Base-by-base conservation (phyloP, 768 basidiomycete genomes). In the Suillus bovinus region DNA sequence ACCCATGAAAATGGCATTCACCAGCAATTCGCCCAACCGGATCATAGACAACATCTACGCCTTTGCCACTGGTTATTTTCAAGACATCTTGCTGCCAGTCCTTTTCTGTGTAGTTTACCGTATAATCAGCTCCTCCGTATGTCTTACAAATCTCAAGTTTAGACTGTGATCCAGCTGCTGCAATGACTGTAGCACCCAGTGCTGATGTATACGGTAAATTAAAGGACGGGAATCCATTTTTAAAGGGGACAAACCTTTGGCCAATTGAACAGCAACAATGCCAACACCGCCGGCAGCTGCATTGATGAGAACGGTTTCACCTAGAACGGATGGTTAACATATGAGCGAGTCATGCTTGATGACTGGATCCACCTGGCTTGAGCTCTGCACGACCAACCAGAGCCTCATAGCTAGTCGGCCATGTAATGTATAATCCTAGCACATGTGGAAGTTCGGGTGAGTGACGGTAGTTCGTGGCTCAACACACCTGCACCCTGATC, bases 241-340 rank as follows among this genome's bases (percentile, higher is more conserved):
- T 31, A 41, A 6, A 55, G 24, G 31, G 54, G 24, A 65, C 71
- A 41, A 38, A 92, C 93, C 88, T 84, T 97, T 97, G 24, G 94
- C 96, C 59, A 98, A 82, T 71, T 98, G 96, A 20, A 95, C 87
- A 8, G 96, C 96, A 7, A 89, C 87, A 57, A 96, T 87, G 0
- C 96, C 96, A 5, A 99, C 95, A 14, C 95, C 96, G 4, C 96
- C 96, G 1, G 96, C 96, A n/a, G 93, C 92, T 8, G 95, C 96
- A 56, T 94, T 93, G 5, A 99, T 88, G 3, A 99, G 85, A 4
- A 97, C 85, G 85, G 90, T 94, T 77, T 98, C 96, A 24, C 91
- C 91, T 91, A 55, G 9, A 38, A 46, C 54, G 17, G 52, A 59
- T 24, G 29, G 27, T 53, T n/a, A n/a, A 29, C 13, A 22, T 58